Evolutionary conservation across 2,329 filamentous ascomycete species (phyloP).

Genomic region (Aspergillus spinulosporus): DNA sequence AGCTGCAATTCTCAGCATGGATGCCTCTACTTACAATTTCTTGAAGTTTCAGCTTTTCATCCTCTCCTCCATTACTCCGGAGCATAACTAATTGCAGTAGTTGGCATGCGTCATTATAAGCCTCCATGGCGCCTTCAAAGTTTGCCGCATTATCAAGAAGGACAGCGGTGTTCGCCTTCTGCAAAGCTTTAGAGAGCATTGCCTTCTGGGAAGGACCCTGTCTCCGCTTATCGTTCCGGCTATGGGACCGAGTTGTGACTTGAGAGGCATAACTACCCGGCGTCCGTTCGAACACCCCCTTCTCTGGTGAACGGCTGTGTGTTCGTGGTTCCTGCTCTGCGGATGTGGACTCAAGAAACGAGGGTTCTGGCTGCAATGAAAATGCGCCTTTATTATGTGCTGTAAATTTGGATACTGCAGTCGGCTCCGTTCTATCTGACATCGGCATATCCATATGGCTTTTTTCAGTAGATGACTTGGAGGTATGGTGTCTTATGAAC

Average conservation of each 20-base stretch:
- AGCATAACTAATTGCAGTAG: constrained; percentile 84
- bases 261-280: constrained; percentile 9
- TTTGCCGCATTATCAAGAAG: constrained; percentile 95
- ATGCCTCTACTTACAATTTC: constrained; percentile 71
- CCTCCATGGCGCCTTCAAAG: constrained; percentile 84
- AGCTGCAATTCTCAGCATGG: constrained; percentile 8
- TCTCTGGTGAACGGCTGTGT: background rate
- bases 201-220: constrained; percentile 76
- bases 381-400: background rate
- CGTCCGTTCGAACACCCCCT: constrained; percentile 1
- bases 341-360: constrained; percentile 23
- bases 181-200: constrained; percentile 92
- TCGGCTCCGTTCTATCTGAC: constrained; percentile 3
- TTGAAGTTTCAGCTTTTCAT: constrained; percentile 78
- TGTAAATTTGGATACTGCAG: constrained; percentile 6
- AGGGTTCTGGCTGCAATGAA: constrained; percentile 14
- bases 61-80: constrained; percentile 79
- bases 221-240: constrained; percentile 35
- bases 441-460: background rate
- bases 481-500: constrained; percentile 8
- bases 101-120: constrained; percentile 87
- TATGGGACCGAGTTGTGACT: constrained; percentile 14
- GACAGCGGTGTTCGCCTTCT: constrained; percentile 94
- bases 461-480: background rate
- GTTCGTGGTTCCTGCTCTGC: constrained; percentile 13